Percentiles rank a stretch among this genome's conserved stretches.
Conservation (phyloP, 495 filamentous ascomycete genomes). For the Pseudevernia furfuracea region DNA sequence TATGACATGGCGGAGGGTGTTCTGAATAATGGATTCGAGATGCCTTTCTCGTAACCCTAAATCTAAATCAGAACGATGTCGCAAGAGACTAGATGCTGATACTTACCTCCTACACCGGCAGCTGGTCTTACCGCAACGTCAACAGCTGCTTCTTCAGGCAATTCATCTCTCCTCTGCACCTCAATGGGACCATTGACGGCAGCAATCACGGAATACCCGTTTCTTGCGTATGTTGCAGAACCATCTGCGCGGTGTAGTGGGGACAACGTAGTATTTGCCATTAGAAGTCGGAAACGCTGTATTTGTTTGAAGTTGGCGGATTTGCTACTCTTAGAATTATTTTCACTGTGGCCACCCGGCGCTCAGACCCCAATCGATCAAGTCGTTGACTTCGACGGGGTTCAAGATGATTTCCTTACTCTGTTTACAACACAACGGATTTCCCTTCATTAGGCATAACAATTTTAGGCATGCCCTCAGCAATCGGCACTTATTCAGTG, state of each 20-base stretch:
- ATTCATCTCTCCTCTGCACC: conserved; percentile 75
- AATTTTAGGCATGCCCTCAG: conserved; percentile 15
- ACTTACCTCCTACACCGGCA: conserved; percentile 70
- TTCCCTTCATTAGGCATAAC: not conserved
- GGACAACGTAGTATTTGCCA: conserved; percentile 32
- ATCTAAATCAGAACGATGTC: conserved; percentile 32
- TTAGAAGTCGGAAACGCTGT: not conserved
- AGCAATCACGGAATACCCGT: conserved; percentile 73
- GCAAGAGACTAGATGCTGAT: conserved; percentile 31
- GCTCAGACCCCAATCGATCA: not conserved
- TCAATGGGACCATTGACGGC: conserved; percentile 92
- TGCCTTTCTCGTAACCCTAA: conserved; percentile 63
- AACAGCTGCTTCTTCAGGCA: conserved; percentile 80
- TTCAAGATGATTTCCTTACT: not conserved
- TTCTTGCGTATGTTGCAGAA: conserved; percentile 72
- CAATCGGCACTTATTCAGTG: not conserved
- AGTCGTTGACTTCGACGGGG: no score
- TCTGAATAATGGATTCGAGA: conserved; percentile 61
- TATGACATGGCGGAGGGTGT: conserved; percentile 60
- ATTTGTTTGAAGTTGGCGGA: not conserved
- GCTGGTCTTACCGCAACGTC: conserved; percentile 86
- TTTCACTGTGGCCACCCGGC: conserved; percentile 11
- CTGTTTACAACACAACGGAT: not conserved
- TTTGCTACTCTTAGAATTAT: not conserved
- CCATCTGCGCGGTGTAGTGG: conserved; percentile 72